Evolutionary conservation across 2,329 filamentous ascomycete species (phyloP).

Genomic region (Diaporthe sp.): DNA sequence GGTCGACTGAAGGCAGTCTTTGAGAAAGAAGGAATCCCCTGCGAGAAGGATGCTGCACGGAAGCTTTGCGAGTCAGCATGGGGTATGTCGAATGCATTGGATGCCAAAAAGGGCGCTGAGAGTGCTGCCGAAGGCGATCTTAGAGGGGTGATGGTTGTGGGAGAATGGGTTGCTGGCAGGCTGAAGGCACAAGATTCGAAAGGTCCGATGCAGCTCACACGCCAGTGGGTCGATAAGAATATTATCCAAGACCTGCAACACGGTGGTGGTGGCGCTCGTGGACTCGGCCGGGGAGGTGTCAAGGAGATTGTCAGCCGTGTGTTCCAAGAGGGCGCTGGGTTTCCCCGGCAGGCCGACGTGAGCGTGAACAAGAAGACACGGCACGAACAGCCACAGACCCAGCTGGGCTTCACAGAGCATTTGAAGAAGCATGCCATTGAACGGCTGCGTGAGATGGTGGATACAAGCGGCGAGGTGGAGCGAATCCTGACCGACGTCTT

Average conservation of each 20-base stretch:
- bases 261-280: slow-evolving; percentile 79
- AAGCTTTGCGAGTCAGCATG: slow-evolving; percentile 87
- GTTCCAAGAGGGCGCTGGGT: slow-evolving; percentile 84
- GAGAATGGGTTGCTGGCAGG: slow-evolving; percentile 86
- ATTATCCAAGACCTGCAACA: slow-evolving; percentile 77
- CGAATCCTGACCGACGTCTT: slow-evolving; percentile 88
- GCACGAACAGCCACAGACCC: slow-evolving; percentile 69
- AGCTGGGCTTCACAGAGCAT: slow-evolving; percentile 80
- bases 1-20: slow-evolving; percentile 86
- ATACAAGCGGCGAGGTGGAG: slow-evolving; percentile 84
- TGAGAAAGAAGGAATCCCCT: slow-evolving; percentile 87
- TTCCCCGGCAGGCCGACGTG: slow-evolving; percentile 70
- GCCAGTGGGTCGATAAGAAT: slow-evolving; percentile 83
- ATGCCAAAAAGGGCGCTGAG: slow-evolving; percentile 77
- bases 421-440: slow-evolving; percentile 81
- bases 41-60: slow-evolving; percentile 89
- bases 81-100: slow-evolving; percentile 81
- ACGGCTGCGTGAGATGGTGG: slow-evolving; percentile 80
- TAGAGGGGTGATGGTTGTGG: slow-evolving; percentile 86
- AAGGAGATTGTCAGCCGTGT: slow-evolving; percentile 84
- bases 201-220: slow-evolving; percentile 66
- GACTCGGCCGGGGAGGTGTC: slow-evolving; percentile 77
- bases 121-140: slow-evolving; percentile 80
- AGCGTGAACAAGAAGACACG: slow-evolving; percentile 59
- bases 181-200: slow-evolving; percentile 65